A percentile compares a stretch with the other conserved stretches of the same genome.
These are phyloP conservation scores for Ampelomyces quisqualis DNA, from an alignment of 2,329 filamentous ascomycete genomes.

Conservation along the genomic window DNA sequence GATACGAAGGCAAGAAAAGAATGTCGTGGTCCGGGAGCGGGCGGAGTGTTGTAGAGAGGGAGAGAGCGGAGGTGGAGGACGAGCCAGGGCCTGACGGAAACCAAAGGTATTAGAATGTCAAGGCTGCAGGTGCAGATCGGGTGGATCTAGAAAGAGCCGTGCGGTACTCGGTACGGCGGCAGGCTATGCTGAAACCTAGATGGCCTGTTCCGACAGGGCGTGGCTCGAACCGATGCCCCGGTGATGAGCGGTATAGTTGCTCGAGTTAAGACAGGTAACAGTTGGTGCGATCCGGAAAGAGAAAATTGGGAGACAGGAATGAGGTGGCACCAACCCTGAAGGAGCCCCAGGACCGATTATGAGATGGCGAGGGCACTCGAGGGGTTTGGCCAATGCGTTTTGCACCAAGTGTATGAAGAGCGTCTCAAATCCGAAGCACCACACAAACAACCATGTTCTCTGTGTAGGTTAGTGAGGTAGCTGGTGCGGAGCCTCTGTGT, in stretches of 20 bases:
- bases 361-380: slow-evolving; percentile 19
- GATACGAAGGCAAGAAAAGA: slow-evolving; percentile 46
- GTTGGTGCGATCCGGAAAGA: slow-evolving; percentile 25
- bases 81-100: slow-evolving; percentile 34
- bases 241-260: slow-evolving; percentile 33
- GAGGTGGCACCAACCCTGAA: slow-evolving; percentile 28
- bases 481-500: slow-evolving; percentile 20
- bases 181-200: slow-evolving; percentile 42
- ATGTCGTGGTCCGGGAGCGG: slow-evolving; percentile 39
- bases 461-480: slow-evolving; percentile 18
- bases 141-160: slow-evolving; percentile 34
- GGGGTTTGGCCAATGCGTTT: slow-evolving; percentile 33
- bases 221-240: slow-evolving; percentile 41
- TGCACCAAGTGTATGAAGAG: slow-evolving; percentile 40
- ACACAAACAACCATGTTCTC: slow-evolving; percentile 41
- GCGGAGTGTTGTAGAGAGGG: slow-evolving; percentile 28
- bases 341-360: slow-evolving; percentile 17
- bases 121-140: slow-evolving; percentile 37
- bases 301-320: slow-evolving; percentile 23
- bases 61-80: slow-evolving; percentile 35
- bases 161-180: slow-evolving; percentile 32
- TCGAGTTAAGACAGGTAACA: slow-evolving; percentile 32
- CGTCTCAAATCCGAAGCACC: slow-evolving; percentile 45
- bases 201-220: slow-evolving; percentile 30
- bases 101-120: slow-evolving; percentile 41